Conservation (phyloP, 768 basidiomycete species). For the Pisolithus sp. region DNA sequence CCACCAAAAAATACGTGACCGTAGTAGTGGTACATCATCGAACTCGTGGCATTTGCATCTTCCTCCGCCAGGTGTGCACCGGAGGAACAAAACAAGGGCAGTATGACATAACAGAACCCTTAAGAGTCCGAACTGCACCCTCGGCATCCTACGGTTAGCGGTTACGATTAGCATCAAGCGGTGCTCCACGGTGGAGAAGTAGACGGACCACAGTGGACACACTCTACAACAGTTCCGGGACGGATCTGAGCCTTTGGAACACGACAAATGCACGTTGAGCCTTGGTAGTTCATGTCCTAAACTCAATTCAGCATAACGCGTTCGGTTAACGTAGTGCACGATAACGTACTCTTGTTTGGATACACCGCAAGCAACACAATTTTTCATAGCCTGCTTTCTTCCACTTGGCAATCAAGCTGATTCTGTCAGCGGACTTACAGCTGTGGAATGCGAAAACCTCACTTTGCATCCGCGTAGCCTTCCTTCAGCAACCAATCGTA, state of each 20-base stretch:
- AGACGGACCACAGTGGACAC: conserved; percentile 89
- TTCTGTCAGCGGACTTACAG: conserved; percentile 4
- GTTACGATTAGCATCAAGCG: conserved; percentile 7
- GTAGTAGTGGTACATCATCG: not conserved
- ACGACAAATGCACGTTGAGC: conserved; percentile 95
- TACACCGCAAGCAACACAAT: conserved; percentile 93
- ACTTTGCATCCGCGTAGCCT: conserved; percentile 96
- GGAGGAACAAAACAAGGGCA: too few species aligned
- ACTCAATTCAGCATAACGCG: conserved; percentile 7
- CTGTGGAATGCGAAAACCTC: conserved; percentile 27
- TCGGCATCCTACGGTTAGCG: conserved; percentile 57
- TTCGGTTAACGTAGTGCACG: conserved; percentile 1
- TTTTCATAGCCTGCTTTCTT: conserved; percentile 99
- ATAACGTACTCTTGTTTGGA: conserved; percentile 73
- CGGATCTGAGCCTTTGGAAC: conserved; percentile 94
- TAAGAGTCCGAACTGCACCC: conserved; percentile 88
- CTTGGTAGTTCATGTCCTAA: conserved; percentile 99
- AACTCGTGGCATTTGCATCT: not conserved
- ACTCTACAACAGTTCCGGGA: conserved; percentile 87
- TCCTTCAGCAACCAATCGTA: conserved; percentile 99
- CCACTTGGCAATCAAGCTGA: conserved; percentile 96
- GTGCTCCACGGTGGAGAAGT: not conserved
- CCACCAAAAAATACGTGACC: not conserved
- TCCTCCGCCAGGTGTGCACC: too few species aligned
- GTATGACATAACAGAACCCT: not conserved